A percentile compares a stretch with the other conserved stretches of the same genome.
phyloP scores from a whole-genome alignment of 495 filamentous ascomycete species.

The Penicillium subrubescens region DNA sequence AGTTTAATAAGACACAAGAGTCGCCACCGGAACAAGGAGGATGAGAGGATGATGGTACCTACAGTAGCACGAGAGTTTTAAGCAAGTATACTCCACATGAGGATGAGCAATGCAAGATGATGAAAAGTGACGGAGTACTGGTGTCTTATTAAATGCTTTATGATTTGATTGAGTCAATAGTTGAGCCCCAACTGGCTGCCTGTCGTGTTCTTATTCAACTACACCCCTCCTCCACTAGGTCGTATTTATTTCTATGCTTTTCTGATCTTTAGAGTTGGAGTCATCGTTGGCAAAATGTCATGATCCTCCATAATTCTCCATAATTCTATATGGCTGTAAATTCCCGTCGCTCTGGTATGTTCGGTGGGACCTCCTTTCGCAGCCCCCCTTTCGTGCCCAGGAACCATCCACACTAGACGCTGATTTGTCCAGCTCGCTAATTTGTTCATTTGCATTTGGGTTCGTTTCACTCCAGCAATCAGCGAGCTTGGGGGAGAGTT shows the following conservation, averaged over 20 bases:
- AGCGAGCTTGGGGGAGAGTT: background rate
- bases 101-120: background rate
- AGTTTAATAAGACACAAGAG: conserved; percentile 2
- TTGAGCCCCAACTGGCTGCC: conserved; percentile 1
- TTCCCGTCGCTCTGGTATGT: conserved; percentile 18
- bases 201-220: background rate
- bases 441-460: background rate
- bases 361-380: conserved; percentile 8
- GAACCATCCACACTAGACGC: conserved; percentile 9
- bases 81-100: background rate
- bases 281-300: background rate
- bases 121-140: background rate
- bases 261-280: background rate
- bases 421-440: background rate
- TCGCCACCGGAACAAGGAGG: conserved; percentile 5
- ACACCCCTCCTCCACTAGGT: background rate
- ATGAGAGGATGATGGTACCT: background rate
- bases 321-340: conserved; percentile 12
- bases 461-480: background rate
- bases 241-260: background rate
- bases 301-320: background rate
- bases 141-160: background rate
- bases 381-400: conserved; percentile 15
- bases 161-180: background rate
- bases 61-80: background rate